Percentiles rank a stretch among this genome's conserved stretches.
These are phyloP conservation scores for Periconia sp. DNA, from an alignment of 2,329 filamentous ascomycete species.

Conservation along the genomic window DNA sequence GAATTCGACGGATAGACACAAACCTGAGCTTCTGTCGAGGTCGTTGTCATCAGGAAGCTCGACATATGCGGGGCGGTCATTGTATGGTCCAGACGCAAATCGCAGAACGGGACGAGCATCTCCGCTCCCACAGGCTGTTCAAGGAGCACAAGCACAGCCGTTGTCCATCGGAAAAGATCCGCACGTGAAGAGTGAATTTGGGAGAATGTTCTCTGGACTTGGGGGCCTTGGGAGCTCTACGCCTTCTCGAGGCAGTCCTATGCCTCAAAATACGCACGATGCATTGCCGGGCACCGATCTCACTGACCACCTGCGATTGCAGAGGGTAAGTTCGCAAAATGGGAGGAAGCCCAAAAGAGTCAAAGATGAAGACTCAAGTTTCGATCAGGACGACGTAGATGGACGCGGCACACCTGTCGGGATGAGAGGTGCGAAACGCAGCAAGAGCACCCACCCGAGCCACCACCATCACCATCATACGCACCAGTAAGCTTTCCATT, in stretches of 20 bases:
- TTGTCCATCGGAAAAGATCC: conserved; percentile 79
- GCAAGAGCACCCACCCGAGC: conserved; percentile 50
- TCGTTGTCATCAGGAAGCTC: conserved; percentile 37
- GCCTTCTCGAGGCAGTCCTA: conserved; percentile 56
- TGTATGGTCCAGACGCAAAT: conserved; percentile 65
- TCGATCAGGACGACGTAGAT: conserved; percentile 66
- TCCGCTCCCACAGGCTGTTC: conserved; percentile 88
- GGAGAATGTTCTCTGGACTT: conserved; percentile 93
- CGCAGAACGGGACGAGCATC: conserved; percentile 83
- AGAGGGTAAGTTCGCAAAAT: conserved; percentile 41
- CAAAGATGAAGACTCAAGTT: conserved; percentile 72
- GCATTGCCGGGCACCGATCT: conserved; percentile 29
- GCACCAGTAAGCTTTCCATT: conserved; percentile 52
- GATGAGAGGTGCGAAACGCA: conserved; percentile 68
- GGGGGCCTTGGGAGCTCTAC: conserved; percentile 65
- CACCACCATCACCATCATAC: conserved; percentile 64
- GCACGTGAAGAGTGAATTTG: conserved; percentile 92
- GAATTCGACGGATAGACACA: conserved; percentile 34
- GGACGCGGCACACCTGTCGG: conserved; percentile 64
- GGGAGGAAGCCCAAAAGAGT: conserved; percentile 58
- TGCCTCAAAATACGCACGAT: conserved; percentile 36
- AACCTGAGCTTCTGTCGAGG: conserved; percentile 36
- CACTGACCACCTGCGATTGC: conserved; percentile 32
- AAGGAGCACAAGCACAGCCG: conserved; percentile 82
- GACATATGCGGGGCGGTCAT: conserved; percentile 23